Base-by-base conservation (phyloP, 768 basidiomycete species). In the Coprinellus aureogranulatus region DNA sequence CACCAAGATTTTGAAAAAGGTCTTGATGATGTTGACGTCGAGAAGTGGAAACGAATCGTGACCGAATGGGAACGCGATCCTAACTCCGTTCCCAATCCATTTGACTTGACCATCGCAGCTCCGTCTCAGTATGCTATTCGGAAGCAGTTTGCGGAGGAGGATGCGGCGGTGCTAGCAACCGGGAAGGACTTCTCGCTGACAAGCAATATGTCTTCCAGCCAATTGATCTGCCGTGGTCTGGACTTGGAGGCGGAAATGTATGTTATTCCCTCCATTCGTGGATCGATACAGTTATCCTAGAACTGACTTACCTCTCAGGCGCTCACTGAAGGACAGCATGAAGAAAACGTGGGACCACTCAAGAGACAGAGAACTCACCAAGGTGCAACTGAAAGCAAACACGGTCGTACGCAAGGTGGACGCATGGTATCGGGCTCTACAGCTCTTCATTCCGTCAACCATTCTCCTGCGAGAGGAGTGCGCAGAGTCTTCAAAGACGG, bases 221-320 rank as follows among this genome's bases (percentile, higher is more conserved):
- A 61, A 5, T 60, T 77, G 14, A 63, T 75, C 39, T 56, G 55
- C 0, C 60, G 59, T 22, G 73, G 69, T 4, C 37, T 75, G 0
- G 69, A 75, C 23, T 30, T 76, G 3, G 72, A 77, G 53, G 69
- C 68, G 9, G 63, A 60, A 47, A 72, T 75, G 73, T 75, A 53
- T 25, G 70, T 46, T 12, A 1, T 23, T 20, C 25, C 8, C 45
- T 34, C 14, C 8, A 14, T 34, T 14, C 34, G n/a, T n/a, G n/a
- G n/a, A n/a, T n/a, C n/a, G n/a, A n/a, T 34, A n/a, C 16, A n/a
- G 18, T n/a, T 44, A 5, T 44, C 42, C 9, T 9, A 44, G 42
- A 12, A 48, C 18, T 14, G 22, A 4, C 8, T 48, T 4, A 48
- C 46, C 26, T 34, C 34, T 44, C 20, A 39, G 37, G 18, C 37